A percentile compares a stretch with the other conserved stretches of the same genome.
phyloP scores from a whole-genome alignment of 1,284 basidiomycete species.

The Ceratobasidium sp. region DNA sequence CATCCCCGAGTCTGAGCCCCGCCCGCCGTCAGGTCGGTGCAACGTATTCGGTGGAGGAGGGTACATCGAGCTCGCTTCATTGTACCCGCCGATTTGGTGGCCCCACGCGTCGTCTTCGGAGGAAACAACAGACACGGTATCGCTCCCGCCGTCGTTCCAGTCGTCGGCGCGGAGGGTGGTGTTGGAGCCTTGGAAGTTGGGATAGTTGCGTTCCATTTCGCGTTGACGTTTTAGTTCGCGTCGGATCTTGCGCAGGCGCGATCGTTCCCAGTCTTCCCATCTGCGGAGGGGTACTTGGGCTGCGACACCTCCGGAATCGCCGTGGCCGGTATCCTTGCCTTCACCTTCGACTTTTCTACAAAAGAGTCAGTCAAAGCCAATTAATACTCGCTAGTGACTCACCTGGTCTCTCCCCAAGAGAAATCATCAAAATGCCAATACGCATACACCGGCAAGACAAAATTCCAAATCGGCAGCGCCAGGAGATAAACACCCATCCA shows the following conservation, averaged over 20 bases:
- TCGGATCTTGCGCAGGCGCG: conserved; percentile 88
- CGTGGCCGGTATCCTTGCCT: conserved; percentile 77
- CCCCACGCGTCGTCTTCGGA: conserved; percentile 92
- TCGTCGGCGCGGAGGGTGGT: conserved; percentile 46
- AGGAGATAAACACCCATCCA: conserved; percentile 98
- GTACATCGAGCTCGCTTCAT: conserved; percentile 79
- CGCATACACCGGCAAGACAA: conserved; percentile 90
- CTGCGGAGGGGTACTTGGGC: conserved; percentile 81
- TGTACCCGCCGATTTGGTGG: conserved; percentile 82
- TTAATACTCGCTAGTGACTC: conserved; percentile 45
- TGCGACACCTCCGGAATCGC: conserved; percentile 66
- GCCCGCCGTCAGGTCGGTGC: conserved; percentile 51
- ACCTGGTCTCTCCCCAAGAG: conserved; percentile 98
- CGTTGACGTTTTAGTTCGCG: conserved; percentile 85
- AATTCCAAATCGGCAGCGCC: conserved; percentile 95
- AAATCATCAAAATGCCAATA: conserved; percentile 99
- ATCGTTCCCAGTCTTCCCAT: conserved; percentile 99
- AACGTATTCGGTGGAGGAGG: conserved; percentile 84
- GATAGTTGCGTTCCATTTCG: conserved; percentile 77
- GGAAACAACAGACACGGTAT: conserved; percentile 77
- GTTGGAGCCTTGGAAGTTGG: conserved; percentile 58
- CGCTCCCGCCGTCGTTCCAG: conserved; percentile 63
- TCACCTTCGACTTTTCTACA: conserved; percentile 93
- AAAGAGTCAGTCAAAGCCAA: neutral
- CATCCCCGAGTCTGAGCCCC: conserved; percentile 71